These are phyloP conservation scores for Petasospora rhodanensis DNA, from an alignment of 1,139 yeast species.

Conservation along the genomic window DNA sequence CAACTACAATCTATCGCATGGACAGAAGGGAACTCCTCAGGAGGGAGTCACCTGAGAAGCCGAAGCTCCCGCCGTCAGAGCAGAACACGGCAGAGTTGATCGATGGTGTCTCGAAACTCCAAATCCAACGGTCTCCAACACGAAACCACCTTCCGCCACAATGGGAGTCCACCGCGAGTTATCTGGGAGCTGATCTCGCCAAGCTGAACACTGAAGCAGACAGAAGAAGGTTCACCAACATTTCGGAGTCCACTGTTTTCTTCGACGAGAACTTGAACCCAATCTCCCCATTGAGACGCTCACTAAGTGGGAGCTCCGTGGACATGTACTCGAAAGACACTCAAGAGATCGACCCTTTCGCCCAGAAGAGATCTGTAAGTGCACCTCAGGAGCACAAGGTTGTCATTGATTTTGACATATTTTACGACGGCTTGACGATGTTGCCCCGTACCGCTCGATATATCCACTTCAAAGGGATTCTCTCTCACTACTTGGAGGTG, in stretches of 20 bases:
- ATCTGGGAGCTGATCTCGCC: conserved; percentile 10
- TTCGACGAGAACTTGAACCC: conserved; percentile 14
- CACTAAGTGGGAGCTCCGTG: conserved; percentile 22
- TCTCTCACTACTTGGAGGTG: conserved; percentile 15
- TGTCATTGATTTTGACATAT: conserved; percentile 12
- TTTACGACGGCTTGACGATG: conserved; percentile 6
- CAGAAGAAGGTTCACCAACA: conserved; percentile 2
- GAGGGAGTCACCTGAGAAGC: conserved; percentile 3
- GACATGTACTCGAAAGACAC: conserved; percentile 9
- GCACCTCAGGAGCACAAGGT: conserved; percentile 3
- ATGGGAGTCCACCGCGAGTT: conserved; percentile 16
- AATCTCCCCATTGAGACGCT: conserved; percentile 16
- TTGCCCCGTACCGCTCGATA: conserved; percentile 10
- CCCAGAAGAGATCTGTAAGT: conserved; percentile 2
- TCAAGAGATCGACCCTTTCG: neutral
- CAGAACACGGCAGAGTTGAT: conserved; percentile 10
- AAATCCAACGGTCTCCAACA: conserved; percentile 6
- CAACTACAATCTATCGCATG: too few species aligned
- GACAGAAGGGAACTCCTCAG: too few species aligned
- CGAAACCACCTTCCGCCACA: conserved; percentile 2
- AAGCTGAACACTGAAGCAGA: conserved; percentile 2
- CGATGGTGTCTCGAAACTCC: conserved; percentile 11
- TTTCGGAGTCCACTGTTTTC: conserved; percentile 23
- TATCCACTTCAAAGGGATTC: conserved; percentile 16
- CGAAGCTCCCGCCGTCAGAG: conserved; percentile 1